A percentile compares a stretch with the other conserved stretches of the same genome.
Conservation (phyloP, 2,329 filamentous ascomycete species). For the Sporothrix phasma region DNA sequence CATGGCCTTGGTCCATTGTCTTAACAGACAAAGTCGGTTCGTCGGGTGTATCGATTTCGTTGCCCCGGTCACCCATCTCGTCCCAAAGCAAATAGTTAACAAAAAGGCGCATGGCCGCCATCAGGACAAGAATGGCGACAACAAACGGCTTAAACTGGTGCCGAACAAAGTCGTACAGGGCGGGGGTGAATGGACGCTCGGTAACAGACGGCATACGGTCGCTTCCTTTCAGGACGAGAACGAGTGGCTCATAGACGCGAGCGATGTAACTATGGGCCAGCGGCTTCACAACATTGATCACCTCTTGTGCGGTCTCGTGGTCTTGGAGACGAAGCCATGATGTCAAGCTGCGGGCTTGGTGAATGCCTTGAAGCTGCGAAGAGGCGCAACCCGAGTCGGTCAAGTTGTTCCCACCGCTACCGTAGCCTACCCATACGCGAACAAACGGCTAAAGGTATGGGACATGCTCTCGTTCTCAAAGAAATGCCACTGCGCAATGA, state of each 20-base stretch:
- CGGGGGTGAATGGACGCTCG: conserved; percentile 42
- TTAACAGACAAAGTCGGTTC: conserved; percentile 48
- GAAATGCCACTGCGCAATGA: conserved; percentile 70
- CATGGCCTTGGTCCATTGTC: conserved; percentile 52
- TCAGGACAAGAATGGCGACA: conserved; percentile 50
- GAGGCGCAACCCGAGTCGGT: conserved; percentile 23
- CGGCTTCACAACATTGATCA: conserved; percentile 68
- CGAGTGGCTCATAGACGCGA: conserved; percentile 62
- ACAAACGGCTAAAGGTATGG: conserved; percentile 27
- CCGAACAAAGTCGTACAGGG: conserved; percentile 57
- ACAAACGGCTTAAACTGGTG: conserved; percentile 50
- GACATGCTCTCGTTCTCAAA: conserved; percentile 48
- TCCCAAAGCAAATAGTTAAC: conserved; percentile 58
- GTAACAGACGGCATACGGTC: conserved; percentile 49
- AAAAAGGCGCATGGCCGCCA: conserved; percentile 56
- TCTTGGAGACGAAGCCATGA: conserved; percentile 72
- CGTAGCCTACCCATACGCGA: not conserved
- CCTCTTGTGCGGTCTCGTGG: conserved; percentile 65
- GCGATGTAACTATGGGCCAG: conserved; percentile 61
- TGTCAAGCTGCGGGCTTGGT: conserved; percentile 64
- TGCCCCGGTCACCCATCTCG: conserved; percentile 35
- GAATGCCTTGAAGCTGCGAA: conserved; percentile 48
- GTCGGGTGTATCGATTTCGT: conserved; percentile 24
- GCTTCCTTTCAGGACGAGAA: conserved; percentile 61
- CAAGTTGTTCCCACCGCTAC: conserved; percentile 19